Base-by-base conservation (phyloP, 2,329 filamentous ascomycete genomes). In the Huntiella bhutanensis region DNA sequence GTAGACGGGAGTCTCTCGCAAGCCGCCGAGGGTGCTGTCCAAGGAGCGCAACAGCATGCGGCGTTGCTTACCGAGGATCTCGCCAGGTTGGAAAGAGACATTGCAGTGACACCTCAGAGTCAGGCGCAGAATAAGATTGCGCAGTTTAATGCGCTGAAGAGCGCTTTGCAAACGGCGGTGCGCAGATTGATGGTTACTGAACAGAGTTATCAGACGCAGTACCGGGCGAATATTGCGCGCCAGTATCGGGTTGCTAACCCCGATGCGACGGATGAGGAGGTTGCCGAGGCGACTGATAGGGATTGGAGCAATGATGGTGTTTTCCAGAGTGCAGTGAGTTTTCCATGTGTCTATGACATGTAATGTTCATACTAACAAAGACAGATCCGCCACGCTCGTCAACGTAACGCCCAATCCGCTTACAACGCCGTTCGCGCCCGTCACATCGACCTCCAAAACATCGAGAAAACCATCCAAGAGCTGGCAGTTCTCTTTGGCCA, bases 221-320 rank as follows among this genome's bases (percentile, higher is more conserved):
- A 85, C 60, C 73, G 78, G 51, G 80, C 86, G 52, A 80, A 85
- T 60, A 84, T 88, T 57, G 75, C 75, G 49, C 72, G 83, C 55
- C 83, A 91, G 62, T 87, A 83, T 62, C 70, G 75, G 48, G 86
- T 88, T 57, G 81, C 85, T 53, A 84, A 86, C 59, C 82, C 82
- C 44, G 77, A 85, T 39, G 83, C 82, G n/a, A 72, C 71, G 42
- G 80, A 86, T 50, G 65, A 71, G 1, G 80, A 88, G 61, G 77
- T 87, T 2, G 65, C 70, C 42, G 66, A 82, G 58, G 81, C 81
- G 3, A 66, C 75, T 17, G 69, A 82, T 54, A 67, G 75, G 46
- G 77, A 86, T 58, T 82, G 81, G 78, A 75, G 78, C 46, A 73
- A 82, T 49, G 79, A 87, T 64, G 80, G 81, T 55, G 77, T 91